These are phyloP conservation scores for Arachis stenosperma DNA, from an alignment of 306 rosid species.

Conservation along the genomic window DNA sequence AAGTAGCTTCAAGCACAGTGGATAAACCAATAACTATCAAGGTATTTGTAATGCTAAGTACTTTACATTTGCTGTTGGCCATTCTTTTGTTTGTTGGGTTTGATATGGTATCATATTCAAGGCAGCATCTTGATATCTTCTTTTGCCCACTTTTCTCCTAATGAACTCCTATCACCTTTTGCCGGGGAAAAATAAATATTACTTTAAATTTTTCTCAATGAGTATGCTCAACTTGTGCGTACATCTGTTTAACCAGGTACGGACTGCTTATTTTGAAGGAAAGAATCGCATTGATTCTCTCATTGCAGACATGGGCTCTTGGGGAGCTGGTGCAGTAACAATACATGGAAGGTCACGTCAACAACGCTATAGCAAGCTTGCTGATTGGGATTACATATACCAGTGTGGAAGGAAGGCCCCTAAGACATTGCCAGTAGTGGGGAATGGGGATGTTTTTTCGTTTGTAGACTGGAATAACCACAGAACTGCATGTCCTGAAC, in stretches of 20 bases:
- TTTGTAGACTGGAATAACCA: conserved; percentile 79
- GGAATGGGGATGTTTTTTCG: conserved; percentile 88
- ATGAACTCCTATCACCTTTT: conserved; percentile 22
- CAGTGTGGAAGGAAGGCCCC: conserved; percentile 76
- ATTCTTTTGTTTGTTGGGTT: neutral
- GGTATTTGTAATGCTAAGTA: conserved; percentile 50
- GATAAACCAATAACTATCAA: conserved; percentile 72
- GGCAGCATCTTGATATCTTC: conserved; percentile 23
- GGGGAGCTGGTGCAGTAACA: conserved; percentile 93
- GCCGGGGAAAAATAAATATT: neutral
- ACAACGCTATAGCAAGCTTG: conserved; percentile 97
- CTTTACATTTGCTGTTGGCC: neutral
- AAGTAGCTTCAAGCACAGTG: conserved; percentile 71
- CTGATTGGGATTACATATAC: conserved; percentile 88
- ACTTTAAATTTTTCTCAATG: conserved; percentile 12
- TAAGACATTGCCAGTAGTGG: conserved; percentile 65
- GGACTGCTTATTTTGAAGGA: conserved; percentile 91
- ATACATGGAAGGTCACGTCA: conserved; percentile 96
- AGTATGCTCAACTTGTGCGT: conserved; percentile 24
- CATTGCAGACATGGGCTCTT: conserved; percentile 69
- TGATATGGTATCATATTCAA: conserved; percentile 26
- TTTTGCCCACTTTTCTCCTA: conserved; percentile 1
- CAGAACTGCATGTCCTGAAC: conserved; percentile 74
- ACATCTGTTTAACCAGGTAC: conserved; percentile 59
- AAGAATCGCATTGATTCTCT: conserved; percentile 86